Percentiles rank a stretch among this genome's conserved stretches.
Evolutionary conservation across 169 alveolate species (phyloP).

Genomic region (Eimeria acervulina): DNA sequence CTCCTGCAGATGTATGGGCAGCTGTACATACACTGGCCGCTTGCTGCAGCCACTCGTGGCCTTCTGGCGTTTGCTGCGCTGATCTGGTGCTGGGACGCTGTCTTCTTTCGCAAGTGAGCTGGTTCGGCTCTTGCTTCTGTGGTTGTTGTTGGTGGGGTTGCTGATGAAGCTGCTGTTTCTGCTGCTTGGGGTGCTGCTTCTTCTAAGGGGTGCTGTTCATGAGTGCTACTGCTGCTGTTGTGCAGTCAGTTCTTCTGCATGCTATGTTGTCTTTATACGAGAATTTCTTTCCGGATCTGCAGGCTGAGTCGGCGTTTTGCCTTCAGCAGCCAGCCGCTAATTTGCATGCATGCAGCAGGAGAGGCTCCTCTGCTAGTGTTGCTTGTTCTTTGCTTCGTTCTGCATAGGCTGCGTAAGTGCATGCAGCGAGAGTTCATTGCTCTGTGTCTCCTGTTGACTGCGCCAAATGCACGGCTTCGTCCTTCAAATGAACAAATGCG

Average conservation of each 20-base stretch:
- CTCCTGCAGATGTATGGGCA: slow-evolving; percentile 37
- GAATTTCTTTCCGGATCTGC: neutral
- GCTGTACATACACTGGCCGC: slow-evolving; percentile 56
- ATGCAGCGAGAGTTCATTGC: neutral
- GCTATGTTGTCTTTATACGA: neutral
- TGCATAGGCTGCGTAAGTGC: neutral
- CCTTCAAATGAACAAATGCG: neutral
- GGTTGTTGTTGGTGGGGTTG: neutral
- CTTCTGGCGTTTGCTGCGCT: slow-evolving; percentile 29
- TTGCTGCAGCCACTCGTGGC: slow-evolving; percentile 30
- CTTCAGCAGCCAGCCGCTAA: neutral
- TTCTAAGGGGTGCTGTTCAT: neutral
- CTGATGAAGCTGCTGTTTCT: neutral
- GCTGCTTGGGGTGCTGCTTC: neutral
- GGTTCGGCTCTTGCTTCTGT: neutral
- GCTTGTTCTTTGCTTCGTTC: neutral
- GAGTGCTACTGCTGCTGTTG: neutral
- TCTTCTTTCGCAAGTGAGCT: slow-evolving; percentile 29
- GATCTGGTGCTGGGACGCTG: slow-evolving; percentile 20
- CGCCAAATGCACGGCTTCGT: neutral
- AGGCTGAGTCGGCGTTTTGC: slow-evolving; percentile 51
- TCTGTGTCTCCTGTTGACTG: neutral
- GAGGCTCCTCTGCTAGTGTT: neutral
- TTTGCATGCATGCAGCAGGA: slow-evolving; percentile 53
- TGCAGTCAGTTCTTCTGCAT: neutral